Evolutionary conservation across 2,329 filamentous ascomycete species (phyloP).

Genomic region (Ophiostoma pallidulum): DNA sequence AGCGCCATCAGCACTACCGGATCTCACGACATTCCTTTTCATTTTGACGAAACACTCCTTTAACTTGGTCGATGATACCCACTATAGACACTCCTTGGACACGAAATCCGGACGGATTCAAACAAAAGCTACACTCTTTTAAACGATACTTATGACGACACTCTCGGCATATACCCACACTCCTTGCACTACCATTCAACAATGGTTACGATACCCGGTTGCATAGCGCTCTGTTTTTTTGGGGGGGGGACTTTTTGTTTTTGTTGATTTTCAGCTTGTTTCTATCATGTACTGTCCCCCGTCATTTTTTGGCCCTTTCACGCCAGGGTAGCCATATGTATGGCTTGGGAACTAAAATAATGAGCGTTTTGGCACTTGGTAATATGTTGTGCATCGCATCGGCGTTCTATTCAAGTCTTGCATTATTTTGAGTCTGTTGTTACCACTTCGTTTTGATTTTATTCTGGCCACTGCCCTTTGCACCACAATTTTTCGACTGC

Average conservation of each 20-base stretch:
- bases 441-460: not conserved
- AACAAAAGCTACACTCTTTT: slow-evolving; percentile 26
- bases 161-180: slow-evolving; percentile 27
- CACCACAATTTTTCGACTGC: not conserved
- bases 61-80: slow-evolving; percentile 29
- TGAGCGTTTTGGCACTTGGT: slow-evolving; percentile 6
- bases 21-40: slow-evolving; percentile 23
- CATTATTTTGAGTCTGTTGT: not conserved
- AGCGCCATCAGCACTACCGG: slow-evolving; percentile 22
- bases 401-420: slow-evolving; percentile 10
- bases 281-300: not conserved
- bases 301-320: not conserved
- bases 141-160: slow-evolving; percentile 26
- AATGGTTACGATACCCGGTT: slow-evolving; percentile 37
- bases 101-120: slow-evolving; percentile 19
- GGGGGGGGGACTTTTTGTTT: slow-evolving; percentile 5
- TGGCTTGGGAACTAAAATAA: not conserved
- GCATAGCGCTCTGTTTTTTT: slow-evolving; percentile 36
- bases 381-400: slow-evolving; percentile 12
- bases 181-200: slow-evolving; percentile 32
- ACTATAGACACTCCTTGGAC: slow-evolving; percentile 36
- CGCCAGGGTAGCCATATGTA: too few relatives aligned
- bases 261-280: slow-evolving; percentile 1
- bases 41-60: slow-evolving; percentile 24
- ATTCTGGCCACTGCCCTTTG: not conserved